A percentile compares a stretch with the other conserved stretches of the same genome.
Conservation (phyloP, 2,329 filamentous ascomycete species). For the Colletotrichum tanaceti region DNA sequence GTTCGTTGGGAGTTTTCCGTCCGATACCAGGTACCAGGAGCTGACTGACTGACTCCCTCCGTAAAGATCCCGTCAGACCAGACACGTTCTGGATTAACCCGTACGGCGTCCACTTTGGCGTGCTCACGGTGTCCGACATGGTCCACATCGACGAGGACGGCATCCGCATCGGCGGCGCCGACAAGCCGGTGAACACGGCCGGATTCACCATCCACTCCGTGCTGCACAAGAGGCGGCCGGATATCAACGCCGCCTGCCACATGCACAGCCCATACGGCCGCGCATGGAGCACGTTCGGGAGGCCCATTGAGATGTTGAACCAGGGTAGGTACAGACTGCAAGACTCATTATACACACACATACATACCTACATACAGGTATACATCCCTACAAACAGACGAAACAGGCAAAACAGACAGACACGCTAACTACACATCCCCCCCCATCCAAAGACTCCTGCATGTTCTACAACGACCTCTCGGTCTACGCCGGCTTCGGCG, state of each 20-base stretch:
- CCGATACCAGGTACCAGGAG: too few relatives aligned
- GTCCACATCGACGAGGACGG: conserved; percentile 71
- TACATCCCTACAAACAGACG: too few relatives aligned
- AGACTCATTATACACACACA: accelerated
- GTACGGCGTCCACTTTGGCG: conserved; percentile 72
- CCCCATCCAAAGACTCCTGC: conserved; percentile 62
- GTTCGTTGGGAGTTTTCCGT: too few relatives aligned
- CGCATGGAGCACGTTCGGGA: conserved; percentile 73
- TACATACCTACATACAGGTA: too few relatives aligned
- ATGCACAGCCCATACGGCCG: conserved; percentile 72
- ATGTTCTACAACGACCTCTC: conserved; percentile 72
- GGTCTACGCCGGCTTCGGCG: conserved; percentile 68
- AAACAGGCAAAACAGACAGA: too few relatives aligned
- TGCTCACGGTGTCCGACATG: conserved; percentile 74
- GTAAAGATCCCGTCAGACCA: conserved; percentile 48
- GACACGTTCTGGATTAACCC: conserved; percentile 63
- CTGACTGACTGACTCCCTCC: not conserved
- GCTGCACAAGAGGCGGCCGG: conserved; percentile 70
- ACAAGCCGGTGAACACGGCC: conserved; percentile 72
- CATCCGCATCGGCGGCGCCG: conserved; percentile 67
- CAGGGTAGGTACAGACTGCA: conserved; percentile 48
- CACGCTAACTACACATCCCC: not conserved
- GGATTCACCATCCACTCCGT: conserved; percentile 77
- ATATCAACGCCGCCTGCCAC: conserved; percentile 75
- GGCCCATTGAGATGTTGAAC: conserved; percentile 74